phyloP scores from a whole-genome alignment of 108 stramenopile genomes.

The Skeletonema tropicum region DNA sequence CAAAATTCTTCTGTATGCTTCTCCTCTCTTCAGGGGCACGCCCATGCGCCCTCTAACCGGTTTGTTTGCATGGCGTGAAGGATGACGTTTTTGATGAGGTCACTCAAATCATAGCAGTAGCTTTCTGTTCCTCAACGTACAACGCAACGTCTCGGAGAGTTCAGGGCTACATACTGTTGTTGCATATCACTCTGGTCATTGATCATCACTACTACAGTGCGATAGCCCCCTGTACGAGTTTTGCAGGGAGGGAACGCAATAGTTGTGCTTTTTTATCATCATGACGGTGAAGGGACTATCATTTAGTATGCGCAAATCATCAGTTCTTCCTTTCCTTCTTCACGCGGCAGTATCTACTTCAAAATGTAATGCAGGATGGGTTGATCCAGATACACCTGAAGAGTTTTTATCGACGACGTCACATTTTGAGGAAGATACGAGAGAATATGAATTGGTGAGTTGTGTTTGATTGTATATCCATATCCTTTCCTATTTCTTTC shows the following conservation, averaged over 20 bases:
- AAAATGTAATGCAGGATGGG: constrained; percentile 51
- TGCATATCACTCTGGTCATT: no score
- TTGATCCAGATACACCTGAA: constrained; percentile 84
- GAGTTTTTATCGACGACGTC: constrained; percentile 35
- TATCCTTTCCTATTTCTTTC: neutral
- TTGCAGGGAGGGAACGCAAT: neutral
- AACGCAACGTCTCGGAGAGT: no score
- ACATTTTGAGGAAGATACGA: constrained; percentile 41
- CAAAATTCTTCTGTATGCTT: no score
- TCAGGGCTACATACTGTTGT: no score
- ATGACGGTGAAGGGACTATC: neutral
- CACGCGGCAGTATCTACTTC: constrained; percentile 1
- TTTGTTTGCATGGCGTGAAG: no score
- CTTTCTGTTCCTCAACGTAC: no score
- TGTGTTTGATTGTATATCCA: neutral
- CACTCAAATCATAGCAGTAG: no score
- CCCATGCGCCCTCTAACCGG: no score
- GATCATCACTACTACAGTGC: no score
- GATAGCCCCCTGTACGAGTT: no score
- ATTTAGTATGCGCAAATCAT: neutral
- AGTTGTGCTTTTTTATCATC: neutral
- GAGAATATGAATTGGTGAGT: constrained; percentile 74
- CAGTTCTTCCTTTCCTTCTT: neutral
- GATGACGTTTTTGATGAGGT: no score
- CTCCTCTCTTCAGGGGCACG: no score